phyloP scores from a whole-genome alignment of 352 stramenopile genomes.

The Phytopythium oedochilum region DNA sequence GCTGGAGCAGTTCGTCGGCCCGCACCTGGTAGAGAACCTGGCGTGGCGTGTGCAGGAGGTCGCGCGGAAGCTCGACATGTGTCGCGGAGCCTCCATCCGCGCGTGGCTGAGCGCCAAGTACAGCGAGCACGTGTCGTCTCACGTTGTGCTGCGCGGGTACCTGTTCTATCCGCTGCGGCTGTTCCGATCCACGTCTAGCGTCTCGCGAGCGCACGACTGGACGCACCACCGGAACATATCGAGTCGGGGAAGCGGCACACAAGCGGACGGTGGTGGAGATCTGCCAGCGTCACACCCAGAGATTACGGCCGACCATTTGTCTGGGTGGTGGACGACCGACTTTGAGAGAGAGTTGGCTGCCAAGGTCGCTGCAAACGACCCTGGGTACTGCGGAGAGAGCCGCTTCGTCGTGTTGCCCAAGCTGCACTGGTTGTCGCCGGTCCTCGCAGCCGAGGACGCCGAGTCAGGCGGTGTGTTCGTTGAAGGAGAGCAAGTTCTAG shows the following conservation, averaged over 20 bases:
- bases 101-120: constrained; percentile 47
- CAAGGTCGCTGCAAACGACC: constrained; percentile 32
- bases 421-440: constrained; percentile 55
- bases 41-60: constrained; percentile 70
- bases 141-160: constrained; percentile 57
- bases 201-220: constrained; percentile 42
- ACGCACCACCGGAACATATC: constrained; percentile 28
- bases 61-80: constrained; percentile 58
- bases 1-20: constrained; percentile 67
- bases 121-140: constrained; percentile 42
- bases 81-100: constrained; percentile 42
- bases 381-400: constrained; percentile 19
- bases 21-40: constrained; percentile 68
- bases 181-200: constrained; percentile 41
- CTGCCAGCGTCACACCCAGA: constrained; percentile 16
- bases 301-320: constrained; percentile 43
- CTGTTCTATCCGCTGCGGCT: constrained; percentile 57
- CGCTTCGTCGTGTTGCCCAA: constrained; percentile 65
- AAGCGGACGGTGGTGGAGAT: neutral
- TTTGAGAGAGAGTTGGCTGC: constrained; percentile 31
- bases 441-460: constrained; percentile 30
- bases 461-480: constrained; percentile 18
- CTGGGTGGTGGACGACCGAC: constrained; percentile 64
- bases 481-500: constrained; percentile 24
- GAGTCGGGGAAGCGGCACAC: neutral